phyloP scores from a whole-genome alignment of 2,329 filamentous ascomycete genomes.

The Canariomyces notabilis region DNA sequence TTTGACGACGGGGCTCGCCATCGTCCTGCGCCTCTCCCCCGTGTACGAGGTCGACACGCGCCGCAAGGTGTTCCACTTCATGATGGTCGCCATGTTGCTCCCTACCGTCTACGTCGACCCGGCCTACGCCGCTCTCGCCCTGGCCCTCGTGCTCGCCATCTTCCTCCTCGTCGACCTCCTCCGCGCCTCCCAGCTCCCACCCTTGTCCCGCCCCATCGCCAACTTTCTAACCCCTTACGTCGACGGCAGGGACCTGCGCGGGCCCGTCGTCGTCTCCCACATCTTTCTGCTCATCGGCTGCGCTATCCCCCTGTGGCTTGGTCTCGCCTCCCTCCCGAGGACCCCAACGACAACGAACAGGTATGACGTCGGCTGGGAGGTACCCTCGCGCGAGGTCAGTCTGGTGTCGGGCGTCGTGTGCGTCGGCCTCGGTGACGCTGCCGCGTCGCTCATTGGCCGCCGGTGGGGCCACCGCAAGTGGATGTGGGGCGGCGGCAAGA shows the following conservation, averaged over 20 bases:
- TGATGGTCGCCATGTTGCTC: slow-evolving; percentile 95
- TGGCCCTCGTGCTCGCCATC: slow-evolving; percentile 72
- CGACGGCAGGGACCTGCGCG: slow-evolving; percentile 85
- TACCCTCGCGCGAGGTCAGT: slow-evolving; percentile 67
- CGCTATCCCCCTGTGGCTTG: slow-evolving; percentile 89
- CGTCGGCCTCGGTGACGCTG: slow-evolving; percentile 91
- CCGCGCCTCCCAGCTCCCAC: slow-evolving; percentile 84
- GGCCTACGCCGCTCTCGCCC: slow-evolving; percentile 70
- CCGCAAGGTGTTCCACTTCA: slow-evolving; percentile 95
- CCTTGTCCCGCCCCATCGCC: slow-evolving; percentile 79
- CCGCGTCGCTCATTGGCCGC: slow-evolving; percentile 82
- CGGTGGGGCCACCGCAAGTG: slow-evolving; percentile 85
- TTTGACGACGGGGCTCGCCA: slow-evolving; percentile 63
- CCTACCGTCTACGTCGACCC: slow-evolving; percentile 85
- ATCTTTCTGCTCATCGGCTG: slow-evolving; percentile 95
- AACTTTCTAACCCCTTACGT: slow-evolving; percentile 89
- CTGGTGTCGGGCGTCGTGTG: slow-evolving; percentile 93
- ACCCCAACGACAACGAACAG: slow-evolving; percentile 33
- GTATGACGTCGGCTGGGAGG: slow-evolving; percentile 59
- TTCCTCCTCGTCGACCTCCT: slow-evolving; percentile 88
- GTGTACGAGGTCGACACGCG: slow-evolving; percentile 91
- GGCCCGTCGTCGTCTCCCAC: slow-evolving; percentile 91
- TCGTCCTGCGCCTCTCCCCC: slow-evolving; percentile 69
- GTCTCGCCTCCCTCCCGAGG: slow-evolving; percentile 64
- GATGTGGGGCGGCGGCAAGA: slow-evolving; percentile 96